Evolutionary conservation across 306 rosid species (phyloP).

Genomic region (Castanea mollissima): DNA sequence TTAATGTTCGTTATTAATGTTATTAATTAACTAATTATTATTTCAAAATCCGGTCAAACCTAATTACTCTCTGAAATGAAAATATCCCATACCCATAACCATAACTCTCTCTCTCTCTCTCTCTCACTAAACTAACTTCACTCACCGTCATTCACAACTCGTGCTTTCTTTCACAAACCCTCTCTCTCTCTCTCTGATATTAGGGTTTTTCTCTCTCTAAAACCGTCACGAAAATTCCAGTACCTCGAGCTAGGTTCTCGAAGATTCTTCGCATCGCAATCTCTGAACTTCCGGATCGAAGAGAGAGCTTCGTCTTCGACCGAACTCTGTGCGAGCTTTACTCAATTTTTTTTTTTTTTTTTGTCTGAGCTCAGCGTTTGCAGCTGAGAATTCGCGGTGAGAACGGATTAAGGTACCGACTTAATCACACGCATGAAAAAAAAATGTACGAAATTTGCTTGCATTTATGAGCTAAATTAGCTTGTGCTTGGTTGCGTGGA

Average conservation of each 20-base stretch:
- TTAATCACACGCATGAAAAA: too few relatives aligned
- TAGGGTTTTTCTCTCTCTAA: slow-evolving; percentile 21
- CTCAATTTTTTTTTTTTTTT: not conserved
- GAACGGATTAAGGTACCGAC: too few relatives aligned
- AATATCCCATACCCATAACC: not conserved
- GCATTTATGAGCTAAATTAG: too few relatives aligned
- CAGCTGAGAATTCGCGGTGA: not conserved
- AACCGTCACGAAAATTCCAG: slow-evolving; percentile 7
- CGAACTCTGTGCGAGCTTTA: not conserved
- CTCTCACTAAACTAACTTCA: not conserved
- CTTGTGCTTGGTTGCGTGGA: not conserved
- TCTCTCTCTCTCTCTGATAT: not conserved
- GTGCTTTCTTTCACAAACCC: slow-evolving; percentile 6
- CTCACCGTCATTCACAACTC: slow-evolving; percentile 9
- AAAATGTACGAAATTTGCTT: too few relatives aligned
- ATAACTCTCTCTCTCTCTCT: too few relatives aligned
- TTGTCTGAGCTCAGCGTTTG: not conserved
- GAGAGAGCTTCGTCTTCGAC: not conserved
- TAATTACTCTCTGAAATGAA: not conserved
- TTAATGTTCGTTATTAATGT: too few relatives aligned
- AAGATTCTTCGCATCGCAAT: slow-evolving; percentile 8
- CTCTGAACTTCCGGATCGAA: not conserved
- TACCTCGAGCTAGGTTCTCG: slow-evolving; percentile 28
- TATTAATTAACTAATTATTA: too few relatives aligned
- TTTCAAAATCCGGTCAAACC: slow-evolving; percentile 5